Base-by-base conservation (phyloP, 805 yeast species). In the Kodamaea jinghongensis region DNA sequence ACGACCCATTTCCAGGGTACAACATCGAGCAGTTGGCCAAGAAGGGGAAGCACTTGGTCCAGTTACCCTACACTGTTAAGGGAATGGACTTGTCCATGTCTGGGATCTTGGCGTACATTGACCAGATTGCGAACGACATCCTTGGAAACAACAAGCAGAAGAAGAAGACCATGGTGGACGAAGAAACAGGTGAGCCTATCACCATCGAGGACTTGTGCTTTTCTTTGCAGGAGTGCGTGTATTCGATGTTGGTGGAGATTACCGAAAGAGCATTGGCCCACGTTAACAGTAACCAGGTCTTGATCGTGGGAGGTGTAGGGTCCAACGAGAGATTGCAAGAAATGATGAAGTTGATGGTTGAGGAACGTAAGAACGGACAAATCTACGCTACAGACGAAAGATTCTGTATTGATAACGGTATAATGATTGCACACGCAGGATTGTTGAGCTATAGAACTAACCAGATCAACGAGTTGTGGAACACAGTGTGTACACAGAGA, bases 261-360 rank as follows among this genome's bases (percentile, higher is more conserved):
- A 93, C 99, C 0, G 99, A 93, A 58, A 72, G 99, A 28, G 99
- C 99, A 2, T 86, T 93, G 95, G 99, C 99, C 0, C 99, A 93
- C 56, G 98, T 91, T 3, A 81, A 83, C 50, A 76, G 95, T 3
- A 76, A 77, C 45, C 96, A 90, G 58, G 99, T 93, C 13, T 69
- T 93, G 35, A 87, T 93, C 36, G 99, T 93, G 2, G 99, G 99
- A 9, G 99, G 99, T 16, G 99, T 93, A n/a, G 99, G 99, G 0
- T 88, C 96, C 50, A 93, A 93, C 56, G 83, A 81, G 49, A 62
- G 98, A 45, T 67, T 93, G 44, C 99, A 93, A 58, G 81, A 86
- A 52, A 93, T 93, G 99, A 93, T 93, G 99, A 86, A 76, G n/a
- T 64, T 75, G 33, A 93, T 93, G 99, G 95, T 91, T 14, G 61